Percentiles rank a stretch among this genome's conserved stretches.
Conservation (phyloP, 2,329 filamentous ascomycete species). For the Triangularia setosa region DNA sequence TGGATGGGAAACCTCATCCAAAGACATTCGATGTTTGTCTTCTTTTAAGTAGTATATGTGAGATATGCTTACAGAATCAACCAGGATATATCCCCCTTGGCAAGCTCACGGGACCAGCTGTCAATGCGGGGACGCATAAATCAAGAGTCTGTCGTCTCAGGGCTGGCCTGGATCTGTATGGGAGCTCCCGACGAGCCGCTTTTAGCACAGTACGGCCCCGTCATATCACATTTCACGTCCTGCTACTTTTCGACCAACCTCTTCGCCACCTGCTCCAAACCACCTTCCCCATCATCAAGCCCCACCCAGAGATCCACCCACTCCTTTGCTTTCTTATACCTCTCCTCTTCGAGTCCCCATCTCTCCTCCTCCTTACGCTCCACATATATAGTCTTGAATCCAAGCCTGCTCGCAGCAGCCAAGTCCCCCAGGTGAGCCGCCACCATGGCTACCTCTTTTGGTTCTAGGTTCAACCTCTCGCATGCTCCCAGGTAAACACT, state of each 20-base stretch:
- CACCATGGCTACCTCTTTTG: conserved; percentile 68
- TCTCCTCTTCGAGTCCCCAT: conserved; percentile 48
- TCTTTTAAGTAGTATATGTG: neutral
- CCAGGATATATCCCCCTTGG: neutral
- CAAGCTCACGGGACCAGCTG: neutral
- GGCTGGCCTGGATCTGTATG: neutral
- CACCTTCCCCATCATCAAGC: conserved; percentile 46
- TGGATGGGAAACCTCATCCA: no score
- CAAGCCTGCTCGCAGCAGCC: conserved; percentile 58
- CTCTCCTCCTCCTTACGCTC: conserved; percentile 65
- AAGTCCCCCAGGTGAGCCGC: conserved; percentile 72
- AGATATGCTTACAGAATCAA: neutral
- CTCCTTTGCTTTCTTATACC: conserved; percentile 48
- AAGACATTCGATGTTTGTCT: neutral
- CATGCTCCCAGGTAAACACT: conserved; percentile 67
- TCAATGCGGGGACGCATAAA: neutral
- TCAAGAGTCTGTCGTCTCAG: neutral
- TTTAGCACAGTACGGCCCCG: neutral
- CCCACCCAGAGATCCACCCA: conserved; percentile 65
- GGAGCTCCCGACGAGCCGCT: neutral
- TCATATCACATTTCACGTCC: neutral
- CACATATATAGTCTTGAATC: conserved; percentile 70
- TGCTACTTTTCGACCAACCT: conserved; percentile 32
- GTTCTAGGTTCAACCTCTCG: conserved; percentile 50
- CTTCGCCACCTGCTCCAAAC: conserved; percentile 48